phyloP scores from a whole-genome alignment of 306 rosid genomes.

The Oemleria cerasiformis region DNA sequence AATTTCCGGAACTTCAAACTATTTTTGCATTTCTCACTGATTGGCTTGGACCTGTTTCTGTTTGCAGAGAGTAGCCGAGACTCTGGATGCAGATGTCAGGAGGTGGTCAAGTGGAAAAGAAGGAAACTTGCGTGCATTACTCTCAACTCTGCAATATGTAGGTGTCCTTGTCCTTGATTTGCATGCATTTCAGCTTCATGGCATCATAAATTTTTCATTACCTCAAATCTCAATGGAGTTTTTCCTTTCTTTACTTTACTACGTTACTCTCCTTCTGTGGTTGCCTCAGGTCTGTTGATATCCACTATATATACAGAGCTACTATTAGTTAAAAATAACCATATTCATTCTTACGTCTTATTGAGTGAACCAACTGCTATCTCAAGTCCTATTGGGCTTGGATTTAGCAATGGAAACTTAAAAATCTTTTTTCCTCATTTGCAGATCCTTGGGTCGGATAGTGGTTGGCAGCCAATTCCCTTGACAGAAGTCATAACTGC shows the following conservation, averaged over 20 bases:
- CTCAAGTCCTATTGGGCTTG: neutral
- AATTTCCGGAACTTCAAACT: conserved; percentile 13
- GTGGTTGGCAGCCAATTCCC: conserved; percentile 94
- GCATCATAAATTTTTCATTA: no score
- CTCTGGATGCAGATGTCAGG: conserved; percentile 90
- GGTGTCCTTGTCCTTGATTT: conserved; percentile 41
- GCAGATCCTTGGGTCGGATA: conserved; percentile 88
- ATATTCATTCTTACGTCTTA: neutral
- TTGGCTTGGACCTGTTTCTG: conserved; percentile 27
- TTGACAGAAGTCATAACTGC: conserved; percentile 88
- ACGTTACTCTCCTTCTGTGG: no score
- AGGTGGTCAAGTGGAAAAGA: conserved; percentile 99
- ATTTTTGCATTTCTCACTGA: conserved; percentile 28
- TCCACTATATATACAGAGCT: no score
- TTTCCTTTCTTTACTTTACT: no score
- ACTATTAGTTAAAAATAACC: no score
- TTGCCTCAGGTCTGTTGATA: no score
- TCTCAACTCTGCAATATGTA: conserved; percentile 98
- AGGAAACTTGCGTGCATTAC: conserved; percentile 96
- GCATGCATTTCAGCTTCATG: neutral
- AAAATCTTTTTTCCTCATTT: neutral
- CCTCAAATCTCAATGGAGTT: no score
- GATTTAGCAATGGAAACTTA: neutral
- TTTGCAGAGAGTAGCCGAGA: conserved; percentile 89
- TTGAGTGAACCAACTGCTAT: neutral